Evolutionary conservation across 1,284 basidiomycete genomes (phyloP), one percentile per base, ranked within the genome.

Genomic region (Leccinum colubrinum): DNA sequence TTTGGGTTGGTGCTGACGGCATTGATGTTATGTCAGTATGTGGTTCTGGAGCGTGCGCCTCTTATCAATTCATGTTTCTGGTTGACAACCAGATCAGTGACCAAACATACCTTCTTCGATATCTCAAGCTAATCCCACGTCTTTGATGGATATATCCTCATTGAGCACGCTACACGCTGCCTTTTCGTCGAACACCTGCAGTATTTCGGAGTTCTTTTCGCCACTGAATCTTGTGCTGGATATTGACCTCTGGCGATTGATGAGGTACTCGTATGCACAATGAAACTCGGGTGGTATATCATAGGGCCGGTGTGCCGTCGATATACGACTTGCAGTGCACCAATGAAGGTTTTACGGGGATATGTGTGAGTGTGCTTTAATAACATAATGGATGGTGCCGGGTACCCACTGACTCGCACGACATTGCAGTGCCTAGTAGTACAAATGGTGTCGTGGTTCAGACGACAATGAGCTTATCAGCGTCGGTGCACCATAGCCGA

Each of bases 41-140:
- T 94, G 91, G 91, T 93, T 89, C 74, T 89, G 88, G 83, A 82
- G 83, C 59, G 89, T 90, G 67, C 70, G 87, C 79, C 8, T 55
- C 17, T 7, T 15, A 37, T 52, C n/a, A 46, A 3, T 9, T 41
- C 14, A 22, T 27, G 9, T 55, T 51, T 33, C n/a, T 25, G 8
- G 37, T 51, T 59, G 56, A 62, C 53, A 39, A 51, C 3, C 8
- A 75, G 37, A 67, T 62, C 35, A 82, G 80, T 68, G 83, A 64
- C 58, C 78, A 58, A 61, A 81, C 64, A 62, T 84, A 27, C 79
- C 85, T 63, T 69, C 77, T 62, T 76, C 79, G 1, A 72, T 84
- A 63, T 64, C 68, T 37, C 67, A 71, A 15, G 72, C 77, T 14
- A 75, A 71, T 3, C 77, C 78, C 1, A 79, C 77, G 1, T 77